Evolutionary conservation across 2,329 filamentous ascomycete genomes (phyloP), one percentile per base, ranked within the genome.

Genomic region (Fusarium marasasianum): DNA sequence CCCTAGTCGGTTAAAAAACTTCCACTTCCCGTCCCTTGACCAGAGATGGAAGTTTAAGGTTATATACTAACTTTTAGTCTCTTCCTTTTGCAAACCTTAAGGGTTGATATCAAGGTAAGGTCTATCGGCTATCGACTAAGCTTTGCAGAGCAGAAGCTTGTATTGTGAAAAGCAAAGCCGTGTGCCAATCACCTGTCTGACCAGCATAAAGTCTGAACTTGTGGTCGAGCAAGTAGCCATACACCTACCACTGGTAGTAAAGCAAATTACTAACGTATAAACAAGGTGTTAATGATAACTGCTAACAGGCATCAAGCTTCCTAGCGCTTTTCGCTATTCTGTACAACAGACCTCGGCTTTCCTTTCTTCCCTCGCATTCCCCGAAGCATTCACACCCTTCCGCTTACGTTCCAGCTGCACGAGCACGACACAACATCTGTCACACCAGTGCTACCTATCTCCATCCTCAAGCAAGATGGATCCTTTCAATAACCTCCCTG

Each of bases 1-100:
- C 17, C 14, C 17, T 53, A 24, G n/a, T 5, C 12, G 2, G 9
- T 8, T 15, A 1, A 35, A 35, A 24, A 20, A 20, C 17, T 24
- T 35, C 1, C 3, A 3, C 17, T 53, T 53, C 4, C n/a, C 17
- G 3, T 4, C 9, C 12, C 12, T 20, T 11, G 4, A 5, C 13
- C 6, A 20, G n/a, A 51, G 17, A 24, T 12, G 12, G 8, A 15
- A 26, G 9, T 15, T 20, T 15, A 5, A 53, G 17, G 17, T 24
- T 12, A 20, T 26, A 24, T 26, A 26, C 12, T 15, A 37, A 6
- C 9, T 35, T 24, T 12, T 8, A 37, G n/a, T 20, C n/a, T 35
- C 5, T 51, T 15, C 31, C 31, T 20, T 24, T 26, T 37, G 9
- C 17, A 26, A 53, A 26, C 9, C 31, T 20, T 4, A 7, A 18